Evolutionary conservation across 441 rosid species (phyloP).

Genomic region (Aleurites moluccanus): DNA sequence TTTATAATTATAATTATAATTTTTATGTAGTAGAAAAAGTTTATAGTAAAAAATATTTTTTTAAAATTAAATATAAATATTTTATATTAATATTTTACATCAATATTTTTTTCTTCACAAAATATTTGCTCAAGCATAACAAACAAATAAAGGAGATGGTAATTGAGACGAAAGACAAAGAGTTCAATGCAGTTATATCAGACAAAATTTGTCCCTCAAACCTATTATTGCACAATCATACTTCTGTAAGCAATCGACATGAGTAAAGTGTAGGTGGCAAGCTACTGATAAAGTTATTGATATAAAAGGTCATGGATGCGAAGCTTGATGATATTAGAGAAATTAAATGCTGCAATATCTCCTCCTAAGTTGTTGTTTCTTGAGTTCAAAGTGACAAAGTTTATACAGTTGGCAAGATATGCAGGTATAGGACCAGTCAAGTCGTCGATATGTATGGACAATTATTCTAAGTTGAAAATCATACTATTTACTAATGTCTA

Average conservation of each 20-base stretch:
- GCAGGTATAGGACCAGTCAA: neutral
- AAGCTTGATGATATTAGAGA: slow-evolving; percentile 46
- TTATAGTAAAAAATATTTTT: too few species aligned
- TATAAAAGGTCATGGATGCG: slow-evolving; percentile 61
- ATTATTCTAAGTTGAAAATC: neutral
- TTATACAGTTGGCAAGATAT: slow-evolving; percentile 35
- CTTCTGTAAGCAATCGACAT: slow-evolving; percentile 56
- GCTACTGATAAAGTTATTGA: slow-evolving; percentile 61
- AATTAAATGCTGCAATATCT: slow-evolving; percentile 28
- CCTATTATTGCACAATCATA: slow-evolving; percentile 62
- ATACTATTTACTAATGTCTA: neutral
- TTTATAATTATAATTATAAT: too few species aligned
- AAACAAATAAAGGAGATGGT: too few species aligned
- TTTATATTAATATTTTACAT: too few species aligned
- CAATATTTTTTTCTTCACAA: too few species aligned
- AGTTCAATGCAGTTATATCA: slow-evolving; percentile 42
- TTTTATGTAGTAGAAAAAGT: too few species aligned
- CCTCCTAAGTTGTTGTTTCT: slow-evolving; percentile 46
- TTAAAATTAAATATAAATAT: too few species aligned
- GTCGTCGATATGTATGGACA: slow-evolving; percentile 2
- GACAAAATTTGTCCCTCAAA: slow-evolving; percentile 58
- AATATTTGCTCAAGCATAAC: too few species aligned
- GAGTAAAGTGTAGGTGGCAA: slow-evolving; percentile 62
- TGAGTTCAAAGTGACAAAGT: slow-evolving; percentile 46
- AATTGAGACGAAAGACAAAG: slow-evolving; percentile 63